These are phyloP conservation scores for Phyllosticta citribraziliensis DNA, from an alignment of 2,329 filamentous ascomycete genomes.

Conservation along the genomic window DNA sequence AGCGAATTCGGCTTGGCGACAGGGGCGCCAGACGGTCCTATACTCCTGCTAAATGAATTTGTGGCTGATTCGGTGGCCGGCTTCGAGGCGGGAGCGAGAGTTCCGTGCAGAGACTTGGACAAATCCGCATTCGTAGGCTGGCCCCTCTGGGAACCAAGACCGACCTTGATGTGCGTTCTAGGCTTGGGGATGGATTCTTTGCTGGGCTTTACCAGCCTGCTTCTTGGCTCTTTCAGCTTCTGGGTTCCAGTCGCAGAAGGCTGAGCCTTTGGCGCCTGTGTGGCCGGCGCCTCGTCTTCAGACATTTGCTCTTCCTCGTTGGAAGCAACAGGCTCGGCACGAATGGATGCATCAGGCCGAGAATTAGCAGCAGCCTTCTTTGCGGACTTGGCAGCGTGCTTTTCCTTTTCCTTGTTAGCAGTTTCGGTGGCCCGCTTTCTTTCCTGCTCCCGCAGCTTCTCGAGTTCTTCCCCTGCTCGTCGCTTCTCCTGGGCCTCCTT, in stretches of 20 bases:
- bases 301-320: conserved; percentile 28
- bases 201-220: conserved; percentile 48
- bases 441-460: conserved; percentile 53
- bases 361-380: conserved; percentile 42
- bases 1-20: conserved; percentile 33
- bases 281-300: conserved; percentile 46
- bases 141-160: conserved; percentile 26
- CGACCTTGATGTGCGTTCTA: conserved; percentile 29
- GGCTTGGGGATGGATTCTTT: conserved; percentile 50
- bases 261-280: conserved; percentile 45
- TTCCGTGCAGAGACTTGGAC: conserved; percentile 8
- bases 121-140: conserved; percentile 30
- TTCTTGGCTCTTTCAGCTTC: conserved; percentile 35
- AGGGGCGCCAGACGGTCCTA: not conserved
- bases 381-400: conserved; percentile 29
- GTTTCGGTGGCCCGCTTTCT: conserved; percentile 48
- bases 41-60: conserved; percentile 4
- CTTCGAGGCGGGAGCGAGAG: not conserved
- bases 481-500: conserved; percentile 58
- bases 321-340: conserved; percentile 12
- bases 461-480: conserved; percentile 45
- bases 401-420: conserved; percentile 17
- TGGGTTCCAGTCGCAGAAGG: conserved; percentile 40
- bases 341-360: conserved; percentile 15
- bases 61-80: conserved; percentile 13